Percentiles rank a stretch among this genome's conserved stretches.
Evolutionary conservation across 1,284 basidiomycete species (phyloP).

Genomic region (Leccinum fuscescens): DNA sequence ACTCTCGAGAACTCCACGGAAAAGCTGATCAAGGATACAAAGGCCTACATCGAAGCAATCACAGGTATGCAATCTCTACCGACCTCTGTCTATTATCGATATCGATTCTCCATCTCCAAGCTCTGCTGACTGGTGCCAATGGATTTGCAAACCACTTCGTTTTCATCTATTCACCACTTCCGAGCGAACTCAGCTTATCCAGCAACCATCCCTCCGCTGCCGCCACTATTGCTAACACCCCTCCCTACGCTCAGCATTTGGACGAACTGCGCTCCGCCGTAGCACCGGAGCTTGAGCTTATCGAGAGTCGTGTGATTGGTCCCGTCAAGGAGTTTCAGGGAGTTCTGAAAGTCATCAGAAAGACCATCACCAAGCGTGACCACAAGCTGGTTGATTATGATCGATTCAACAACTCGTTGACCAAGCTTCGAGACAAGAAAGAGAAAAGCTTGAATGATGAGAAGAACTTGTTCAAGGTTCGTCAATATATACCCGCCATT

Average conservation of each 20-base stretch:
- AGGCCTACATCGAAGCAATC: constrained; percentile 83
- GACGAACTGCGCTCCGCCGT: constrained; percentile 81
- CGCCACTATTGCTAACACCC: constrained; percentile 78
- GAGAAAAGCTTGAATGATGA: constrained; percentile 92
- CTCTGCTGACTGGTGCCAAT: constrained; percentile 76
- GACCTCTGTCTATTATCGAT: constrained; percentile 3
- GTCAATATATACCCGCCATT: constrained; percentile 16
- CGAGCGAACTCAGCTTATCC: constrained; percentile 80
- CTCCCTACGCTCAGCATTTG: constrained; percentile 69
- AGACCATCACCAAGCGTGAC: constrained; percentile 93
- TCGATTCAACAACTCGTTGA: constrained; percentile 92
- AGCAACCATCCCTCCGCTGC: constrained; percentile 77
- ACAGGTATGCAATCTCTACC: constrained; percentile 48
- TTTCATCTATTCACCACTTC: constrained; percentile 78
- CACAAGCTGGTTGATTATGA: constrained; percentile 98
- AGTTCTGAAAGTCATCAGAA: constrained; percentile 87
- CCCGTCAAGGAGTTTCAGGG: constrained; percentile 89
- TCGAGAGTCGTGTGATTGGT: constrained; percentile 82
- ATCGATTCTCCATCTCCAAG: constrained; percentile 39
- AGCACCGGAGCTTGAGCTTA: constrained; percentile 91
- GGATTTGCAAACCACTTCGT: constrained; percentile 78
- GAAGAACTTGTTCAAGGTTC: constrained; percentile 91
- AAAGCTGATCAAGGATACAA: constrained; percentile 91
- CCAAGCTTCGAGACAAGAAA: constrained; percentile 96
- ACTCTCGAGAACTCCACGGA: constrained; percentile 80